Evolutionary conservation across 2,329 filamentous ascomycete genomes (phyloP), one percentile per base, ranked within the genome.

Genomic region (Apiospora saccharicola): DNA sequence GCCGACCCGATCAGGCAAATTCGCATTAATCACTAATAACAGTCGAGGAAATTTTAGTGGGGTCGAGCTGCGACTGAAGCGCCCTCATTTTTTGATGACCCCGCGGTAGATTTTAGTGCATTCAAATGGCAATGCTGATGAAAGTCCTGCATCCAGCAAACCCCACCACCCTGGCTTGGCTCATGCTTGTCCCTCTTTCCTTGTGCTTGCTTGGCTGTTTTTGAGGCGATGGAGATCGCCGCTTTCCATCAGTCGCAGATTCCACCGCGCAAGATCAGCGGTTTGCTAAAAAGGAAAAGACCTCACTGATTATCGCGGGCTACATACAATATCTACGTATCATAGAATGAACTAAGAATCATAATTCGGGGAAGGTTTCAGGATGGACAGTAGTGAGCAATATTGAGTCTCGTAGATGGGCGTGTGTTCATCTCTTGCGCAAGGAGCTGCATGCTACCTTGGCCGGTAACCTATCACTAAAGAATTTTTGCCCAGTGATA

Each of bases 31-130:
- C 57, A 41, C 57, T 41, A 64, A 49, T 22, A 49, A 22, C 41
- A n/a, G 30, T 24, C 57, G 53, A 64, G 57, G 19, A 64, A 64
- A 64, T 64, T 64, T 64, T 64, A 64, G 57, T 41, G 57, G 57
- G 19, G 57, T n/a, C 34, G 19, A 41, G 34, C 12, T 41, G 30
- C 16, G 34, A 64, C 30, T n/a, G 57, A 64, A 64, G 30, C 34
- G 57, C 57, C 57, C 34, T 64, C 57, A 41, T 64, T 64, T 64
- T 64, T 64, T 12, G 30, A 64, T 22, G 30, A 64, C 57, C 57
- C 57, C 57, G 57, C 57, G 57, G 34, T 64, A 61, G 53, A 61
- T 61, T 61, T 61, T 61, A 61, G 53, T 61, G 53, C 53, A 6
- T 61, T 37, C 30, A 6, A 6, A 8, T 47, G 7, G 16, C 53